phyloP scores from a whole-genome alignment of 2,329 filamentous ascomycete species.

The Alternaria arborescens region DNA sequence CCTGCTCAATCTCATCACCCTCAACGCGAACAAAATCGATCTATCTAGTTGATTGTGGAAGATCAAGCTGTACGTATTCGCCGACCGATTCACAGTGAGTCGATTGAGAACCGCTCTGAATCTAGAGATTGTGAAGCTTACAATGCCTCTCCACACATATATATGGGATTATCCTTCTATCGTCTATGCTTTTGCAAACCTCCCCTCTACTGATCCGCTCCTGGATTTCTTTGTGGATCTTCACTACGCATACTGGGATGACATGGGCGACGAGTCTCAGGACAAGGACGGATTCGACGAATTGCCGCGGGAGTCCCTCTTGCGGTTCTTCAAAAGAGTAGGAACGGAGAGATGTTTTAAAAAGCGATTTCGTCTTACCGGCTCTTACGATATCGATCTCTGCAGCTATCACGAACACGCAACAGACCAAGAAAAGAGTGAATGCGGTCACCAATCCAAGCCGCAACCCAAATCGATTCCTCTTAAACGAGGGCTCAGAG shows the following conservation, averaged over 20 bases:
- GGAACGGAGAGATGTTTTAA: not conserved
- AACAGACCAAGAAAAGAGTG: not conserved
- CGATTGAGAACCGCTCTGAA: constrained; percentile 11
- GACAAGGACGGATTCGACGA: not conserved
- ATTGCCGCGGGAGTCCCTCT: not conserved
- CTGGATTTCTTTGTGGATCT: not conserved
- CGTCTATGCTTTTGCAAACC: not conserved
- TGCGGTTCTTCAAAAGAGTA: not conserved
- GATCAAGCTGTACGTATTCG: constrained; percentile 15
- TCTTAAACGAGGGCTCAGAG: no score
- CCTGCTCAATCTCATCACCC: not conserved
- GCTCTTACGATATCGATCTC: not conserved
- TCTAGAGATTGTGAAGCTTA: not conserved
- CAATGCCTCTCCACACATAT: no score
- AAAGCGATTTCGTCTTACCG: no score
- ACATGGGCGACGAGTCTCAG: no score
- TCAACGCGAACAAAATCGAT: no score
- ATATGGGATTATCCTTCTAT: not conserved
- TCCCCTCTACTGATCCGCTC: not conserved
- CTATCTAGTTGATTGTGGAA: not conserved
- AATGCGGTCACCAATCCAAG: no score
- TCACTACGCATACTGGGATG: not conserved
- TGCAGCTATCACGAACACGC: not conserved
- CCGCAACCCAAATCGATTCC: no score
- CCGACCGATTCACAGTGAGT: constrained; percentile 15